Conservation (phyloP, 2,329 filamentous ascomycete genomes). For the Xylaria multiplex region DNA sequence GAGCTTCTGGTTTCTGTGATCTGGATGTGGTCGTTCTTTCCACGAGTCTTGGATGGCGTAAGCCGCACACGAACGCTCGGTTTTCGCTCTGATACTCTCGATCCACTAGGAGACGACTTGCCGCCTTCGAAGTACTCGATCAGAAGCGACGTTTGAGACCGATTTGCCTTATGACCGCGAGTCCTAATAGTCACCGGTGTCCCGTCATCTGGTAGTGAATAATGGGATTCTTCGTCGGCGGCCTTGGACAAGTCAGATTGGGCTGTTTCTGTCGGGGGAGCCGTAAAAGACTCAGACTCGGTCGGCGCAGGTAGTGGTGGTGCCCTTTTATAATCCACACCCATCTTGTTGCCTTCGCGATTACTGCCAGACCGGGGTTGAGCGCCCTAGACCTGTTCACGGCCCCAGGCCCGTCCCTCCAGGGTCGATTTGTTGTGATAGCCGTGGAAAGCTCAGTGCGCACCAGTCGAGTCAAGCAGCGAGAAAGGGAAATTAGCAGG, state of each 20-base stretch:
- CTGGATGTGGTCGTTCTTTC: slow-evolving; percentile 79
- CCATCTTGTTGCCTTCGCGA: slow-evolving; percentile 58
- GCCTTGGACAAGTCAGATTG: slow-evolving; percentile 73
- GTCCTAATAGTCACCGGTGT: slow-evolving; percentile 93
- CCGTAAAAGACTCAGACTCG: slow-evolving; percentile 72
- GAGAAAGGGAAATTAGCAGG: slow-evolving; percentile 16
- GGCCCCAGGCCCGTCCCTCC: slow-evolving; percentile 24
- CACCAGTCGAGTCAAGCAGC: slow-evolving; percentile 10
- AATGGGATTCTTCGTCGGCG: slow-evolving; percentile 76
- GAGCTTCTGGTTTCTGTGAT: slow-evolving; percentile 83
- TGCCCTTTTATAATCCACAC: slow-evolving; percentile 64
- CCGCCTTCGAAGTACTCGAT: slow-evolving; percentile 95
- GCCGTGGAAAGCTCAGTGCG: slow-evolving; percentile 18
- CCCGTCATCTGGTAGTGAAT: slow-evolving; percentile 85
- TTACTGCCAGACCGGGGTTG: slow-evolving; percentile 35
- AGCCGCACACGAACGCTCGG: slow-evolving; percentile 84
- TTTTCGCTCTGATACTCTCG: slow-evolving; percentile 68
- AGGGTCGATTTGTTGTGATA: slow-evolving; percentile 10
- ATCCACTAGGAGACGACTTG: slow-evolving; percentile 67
- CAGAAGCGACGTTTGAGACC: slow-evolving; percentile 87
- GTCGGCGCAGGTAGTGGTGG: slow-evolving; percentile 82
- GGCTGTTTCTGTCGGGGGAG: slow-evolving; percentile 68
- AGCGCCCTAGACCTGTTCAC: slow-evolving; percentile 38
- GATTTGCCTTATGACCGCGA: slow-evolving; percentile 65
- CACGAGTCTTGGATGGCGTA: slow-evolving; percentile 77